These are phyloP conservation scores for Trifolium subterraneum DNA, from an alignment of 306 rosid genomes.

Conservation along the genomic window DNA sequence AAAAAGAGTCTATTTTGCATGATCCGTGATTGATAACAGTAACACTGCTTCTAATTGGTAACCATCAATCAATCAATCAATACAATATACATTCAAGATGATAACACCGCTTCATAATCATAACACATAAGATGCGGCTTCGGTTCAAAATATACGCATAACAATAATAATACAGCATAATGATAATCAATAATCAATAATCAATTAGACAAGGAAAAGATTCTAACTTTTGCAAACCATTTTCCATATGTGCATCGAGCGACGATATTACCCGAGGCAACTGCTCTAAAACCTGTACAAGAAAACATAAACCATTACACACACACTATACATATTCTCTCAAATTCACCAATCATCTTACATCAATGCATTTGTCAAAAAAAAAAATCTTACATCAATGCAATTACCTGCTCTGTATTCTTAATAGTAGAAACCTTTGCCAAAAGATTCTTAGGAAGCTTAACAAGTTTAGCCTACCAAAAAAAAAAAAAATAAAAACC, in stretches of 20 bases:
- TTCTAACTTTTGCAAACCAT: constrained; percentile 74
- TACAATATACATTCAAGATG: constrained; percentile 7
- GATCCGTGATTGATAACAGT: background rate
- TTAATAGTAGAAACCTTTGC: constrained; percentile 66
- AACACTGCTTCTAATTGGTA: background rate
- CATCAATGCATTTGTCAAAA: constrained; percentile 25
- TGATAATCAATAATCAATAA: background rate
- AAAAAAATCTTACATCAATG: constrained; percentile 15
- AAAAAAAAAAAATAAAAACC: constrained; percentile 1
- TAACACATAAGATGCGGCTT: background rate
- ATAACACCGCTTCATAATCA: constrained; percentile 17
- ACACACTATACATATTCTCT: constrained; percentile 1
- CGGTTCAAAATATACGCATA: constrained; percentile 1
- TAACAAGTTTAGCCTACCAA: constrained; percentile 67
- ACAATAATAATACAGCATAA: background rate
- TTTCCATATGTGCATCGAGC: constrained; percentile 83
- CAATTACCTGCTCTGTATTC: constrained; percentile 78
- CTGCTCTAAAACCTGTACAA: constrained; percentile 81
- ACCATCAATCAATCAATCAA: constrained; percentile 19
- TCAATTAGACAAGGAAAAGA: constrained; percentile 19
- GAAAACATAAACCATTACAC: constrained; percentile 16
- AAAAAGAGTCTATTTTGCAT: background rate
- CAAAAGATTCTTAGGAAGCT: constrained; percentile 86
- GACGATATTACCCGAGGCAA: constrained; percentile 85
- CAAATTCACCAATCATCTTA: background rate